Evolutionary conservation across 2,329 filamentous ascomycete genomes (phyloP), one percentile per base, ranked within the genome.

Genomic region (Sporothrix dimorphospora): DNA sequence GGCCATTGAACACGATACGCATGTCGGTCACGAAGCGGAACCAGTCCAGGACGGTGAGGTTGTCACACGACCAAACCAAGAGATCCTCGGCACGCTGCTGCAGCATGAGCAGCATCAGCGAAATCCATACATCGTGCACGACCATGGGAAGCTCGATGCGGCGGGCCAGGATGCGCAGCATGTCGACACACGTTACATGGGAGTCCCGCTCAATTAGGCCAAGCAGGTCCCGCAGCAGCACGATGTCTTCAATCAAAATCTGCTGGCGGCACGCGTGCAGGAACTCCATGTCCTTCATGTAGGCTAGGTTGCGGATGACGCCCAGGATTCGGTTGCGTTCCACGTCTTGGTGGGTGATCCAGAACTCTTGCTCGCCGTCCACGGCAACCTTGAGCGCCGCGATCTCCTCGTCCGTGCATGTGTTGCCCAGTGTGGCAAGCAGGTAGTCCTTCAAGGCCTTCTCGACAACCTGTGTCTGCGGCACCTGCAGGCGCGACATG

Each of bases 11-110:
- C 14, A 76, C 66, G 3, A 69, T n/a, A 5, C 55, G 45, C 12
- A 77, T 45, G 59, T 77, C 75, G 4, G 65, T 68, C n/a, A 74
- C 55, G 65, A 75, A 77, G 1, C 68, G 73, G 34, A 77, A 74
- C 72, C 74, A 76, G n/a, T 68, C 27, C 1, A 24, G 5, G 11
- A 73, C 70, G 1, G 73, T 53, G 1, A 77, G 72, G 14, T 74
- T 71, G 57, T 75, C 72, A 30, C 76, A 75, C 4, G 74, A 73
- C 75, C 75, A 76, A 2, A 12, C 40, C 30, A 76, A n/a, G 2
- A 77, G 55, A 9, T 72, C 71, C 24, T 49, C 38, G 8, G 47
- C 69, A 24, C 72, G 71, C 34, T 75, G 71, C 42, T 69, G 8
- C 63, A 77, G 47, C 55, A 77, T 70, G 1, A 66, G 40, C 16